Conservation (phyloP, 768 basidiomycete species). For the Serendipita indica region DNA sequence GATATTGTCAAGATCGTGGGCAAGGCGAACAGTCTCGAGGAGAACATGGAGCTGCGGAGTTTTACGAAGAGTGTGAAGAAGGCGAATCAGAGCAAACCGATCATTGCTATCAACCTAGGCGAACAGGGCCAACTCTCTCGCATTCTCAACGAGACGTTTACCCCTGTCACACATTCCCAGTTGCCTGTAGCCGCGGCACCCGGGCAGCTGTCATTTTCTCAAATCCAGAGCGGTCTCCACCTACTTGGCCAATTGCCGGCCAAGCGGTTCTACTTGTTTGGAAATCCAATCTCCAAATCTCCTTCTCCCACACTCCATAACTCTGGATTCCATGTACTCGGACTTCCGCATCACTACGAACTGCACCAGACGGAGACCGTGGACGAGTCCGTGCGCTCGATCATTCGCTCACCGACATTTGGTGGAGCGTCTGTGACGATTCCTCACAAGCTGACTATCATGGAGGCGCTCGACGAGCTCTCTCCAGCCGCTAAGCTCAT, state of each 20-base stretch:
- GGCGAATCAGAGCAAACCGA: constrained; percentile 47
- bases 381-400: constrained; percentile 45
- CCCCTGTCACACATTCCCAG: constrained; percentile 78
- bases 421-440: constrained; percentile 97
- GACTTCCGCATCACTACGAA: constrained; percentile 69
- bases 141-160: constrained; percentile 71
- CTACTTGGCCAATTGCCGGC: constrained; percentile 66
- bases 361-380: constrained; percentile 61
- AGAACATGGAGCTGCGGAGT: constrained; percentile 63
- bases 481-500: constrained; percentile 72
- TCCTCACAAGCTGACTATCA: constrained; percentile 84
- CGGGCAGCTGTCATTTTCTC: constrained; percentile 77
- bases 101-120: constrained; percentile 94
- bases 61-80: constrained; percentile 43
- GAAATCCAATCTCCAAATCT: constrained; percentile 74
- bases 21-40: constrained; percentile 55
- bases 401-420: constrained; percentile 54
- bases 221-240: constrained; percentile 71
- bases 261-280: constrained; percentile 72
- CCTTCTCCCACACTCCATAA: constrained; percentile 93
- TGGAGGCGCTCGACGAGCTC: constrained; percentile 63
- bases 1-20: constrained; percentile 91
- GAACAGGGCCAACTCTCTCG: constrained; percentile 78
- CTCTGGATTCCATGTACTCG: constrained; percentile 63
- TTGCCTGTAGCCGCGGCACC: constrained; percentile 83